Evolutionary conservation across 2,329 filamentous ascomycete species (phyloP).

Genomic region (Botrytis sinoallii): DNA sequence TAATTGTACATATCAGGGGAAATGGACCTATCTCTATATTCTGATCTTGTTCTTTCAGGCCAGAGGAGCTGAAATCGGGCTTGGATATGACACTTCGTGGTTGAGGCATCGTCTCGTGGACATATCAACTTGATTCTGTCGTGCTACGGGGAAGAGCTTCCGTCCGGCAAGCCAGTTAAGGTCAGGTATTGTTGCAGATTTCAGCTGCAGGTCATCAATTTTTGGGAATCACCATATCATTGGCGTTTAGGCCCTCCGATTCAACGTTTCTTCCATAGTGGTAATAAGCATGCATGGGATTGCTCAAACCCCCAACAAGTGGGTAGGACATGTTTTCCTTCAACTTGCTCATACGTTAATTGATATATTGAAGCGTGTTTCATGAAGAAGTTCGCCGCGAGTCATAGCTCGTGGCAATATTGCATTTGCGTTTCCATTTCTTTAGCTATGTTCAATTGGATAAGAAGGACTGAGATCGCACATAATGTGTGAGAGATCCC

Average conservation of each 20-base stretch:
- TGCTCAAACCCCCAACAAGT: constrained; percentile 12
- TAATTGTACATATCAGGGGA: constrained; percentile 7
- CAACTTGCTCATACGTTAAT: constrained; percentile 11
- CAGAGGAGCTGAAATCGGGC: constrained; percentile 13
- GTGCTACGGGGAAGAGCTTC: constrained; percentile 22
- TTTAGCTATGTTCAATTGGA: background rate
- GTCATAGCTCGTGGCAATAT: constrained; percentile 8
- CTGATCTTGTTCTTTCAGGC: background rate
- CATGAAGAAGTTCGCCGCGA: constrained; percentile 9
- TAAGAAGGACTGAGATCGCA: background rate
- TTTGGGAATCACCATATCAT: constrained; percentile 18
- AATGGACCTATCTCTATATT: background rate
- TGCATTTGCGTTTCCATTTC: constrained; percentile 3
- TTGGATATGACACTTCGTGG: constrained; percentile 6
- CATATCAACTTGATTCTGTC: constrained; percentile 19
- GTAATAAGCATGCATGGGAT: constrained; percentile 18
- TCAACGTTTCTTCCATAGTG: constrained; percentile 11
- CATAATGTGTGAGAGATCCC: constrained; percentile 8
- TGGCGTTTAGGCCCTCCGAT: constrained; percentile 16
- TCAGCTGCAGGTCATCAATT: constrained; percentile 20
- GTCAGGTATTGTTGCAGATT: constrained; percentile 17
- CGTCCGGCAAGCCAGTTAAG: constrained; percentile 8
- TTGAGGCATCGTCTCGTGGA: constrained; percentile 9
- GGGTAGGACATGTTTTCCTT: constrained; percentile 1
- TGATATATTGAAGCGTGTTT: constrained; percentile 11